Evolutionary conservation across 148 eudicot genomes (phyloP).

Genomic region (Arctostaphylos glauca): DNA sequence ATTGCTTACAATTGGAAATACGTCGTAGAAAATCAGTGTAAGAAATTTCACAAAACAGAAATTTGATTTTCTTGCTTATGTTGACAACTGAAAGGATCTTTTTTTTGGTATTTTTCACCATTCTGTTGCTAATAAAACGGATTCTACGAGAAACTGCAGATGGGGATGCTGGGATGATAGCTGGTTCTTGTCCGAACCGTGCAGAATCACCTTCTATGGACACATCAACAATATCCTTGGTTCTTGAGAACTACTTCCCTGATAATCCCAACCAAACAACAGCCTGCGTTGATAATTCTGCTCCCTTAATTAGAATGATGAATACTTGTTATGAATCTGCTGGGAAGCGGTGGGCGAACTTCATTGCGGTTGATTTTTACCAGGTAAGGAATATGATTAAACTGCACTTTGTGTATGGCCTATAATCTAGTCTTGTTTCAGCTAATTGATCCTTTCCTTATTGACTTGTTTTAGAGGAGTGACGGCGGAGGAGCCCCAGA

Average conservation of each 20-base stretch:
- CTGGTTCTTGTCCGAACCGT: conserved; percentile 68
- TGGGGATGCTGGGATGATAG: conserved; percentile 67
- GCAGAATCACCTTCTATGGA: conserved; percentile 64
- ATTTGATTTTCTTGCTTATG: neutral
- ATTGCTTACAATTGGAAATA: conserved; percentile 89
- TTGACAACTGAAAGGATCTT: neutral
- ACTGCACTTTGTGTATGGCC: neutral
- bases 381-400: conserved; percentile 37
- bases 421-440: neutral
- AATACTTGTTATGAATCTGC: conserved; percentile 62
- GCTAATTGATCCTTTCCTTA: neutral
- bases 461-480: conserved; percentile 53
- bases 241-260: conserved; percentile 81
- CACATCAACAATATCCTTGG: conserved; percentile 54
- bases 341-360: conserved; percentile 90
- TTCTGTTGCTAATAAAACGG: neutral
- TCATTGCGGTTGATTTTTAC: conserved; percentile 91
- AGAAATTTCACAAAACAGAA: conserved; percentile 23
- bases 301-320: conserved; percentile 57
- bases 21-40: conserved; percentile 82
- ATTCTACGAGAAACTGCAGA: conserved; percentile 46
- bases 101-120: neutral
- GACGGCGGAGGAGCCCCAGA: conserved; percentile 98
- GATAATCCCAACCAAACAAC: conserved; percentile 53
- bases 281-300: conserved; percentile 80